These are phyloP conservation scores for Vitis hybrid DNA, from an alignment of 177 flowering plant genomes.

Conservation along the genomic window DNA sequence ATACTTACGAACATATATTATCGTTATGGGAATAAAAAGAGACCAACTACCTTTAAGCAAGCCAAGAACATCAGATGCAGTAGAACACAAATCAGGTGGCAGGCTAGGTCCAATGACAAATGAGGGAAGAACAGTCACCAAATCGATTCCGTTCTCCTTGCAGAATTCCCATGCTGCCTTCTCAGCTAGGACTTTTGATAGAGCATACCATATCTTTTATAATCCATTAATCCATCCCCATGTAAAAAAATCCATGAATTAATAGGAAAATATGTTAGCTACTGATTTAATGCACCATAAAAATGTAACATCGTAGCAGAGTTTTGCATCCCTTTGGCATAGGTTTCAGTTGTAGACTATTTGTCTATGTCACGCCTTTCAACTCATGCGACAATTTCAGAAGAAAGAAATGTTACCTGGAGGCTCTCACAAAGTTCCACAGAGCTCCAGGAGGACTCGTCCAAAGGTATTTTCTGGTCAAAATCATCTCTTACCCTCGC, in stretches of 20 bases:
- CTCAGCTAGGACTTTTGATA: constrained; percentile 83
- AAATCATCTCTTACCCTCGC: constrained; percentile 62
- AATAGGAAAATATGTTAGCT: background rate
- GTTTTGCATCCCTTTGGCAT: no score
- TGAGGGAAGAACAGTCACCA: constrained; percentile 80
- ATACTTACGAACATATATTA: no score
- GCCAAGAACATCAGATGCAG: constrained; percentile 80
- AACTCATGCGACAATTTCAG: no score
- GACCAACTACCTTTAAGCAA: constrained; percentile 58
- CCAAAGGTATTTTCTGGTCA: constrained; percentile 57
- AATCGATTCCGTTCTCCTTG: constrained; percentile 57
- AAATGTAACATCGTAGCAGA: no score
- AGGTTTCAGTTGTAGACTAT: no score
- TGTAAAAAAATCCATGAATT: background rate
- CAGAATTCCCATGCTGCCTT: constrained; percentile 88
- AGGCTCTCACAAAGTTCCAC: constrained; percentile 59
- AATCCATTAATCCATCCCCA: background rate
- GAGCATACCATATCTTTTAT: constrained; percentile 69
- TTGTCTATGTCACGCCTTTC: no score
- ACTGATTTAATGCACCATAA: background rate
- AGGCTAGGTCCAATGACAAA: constrained; percentile 82
- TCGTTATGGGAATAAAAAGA: background rate
- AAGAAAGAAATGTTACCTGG: constrained; percentile 35
- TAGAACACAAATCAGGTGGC: constrained; percentile 58
- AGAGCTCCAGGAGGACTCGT: constrained; percentile 86